Base-by-base conservation (phyloP, 345 rosid species). In the Eucalyptus cloeziana region DNA sequence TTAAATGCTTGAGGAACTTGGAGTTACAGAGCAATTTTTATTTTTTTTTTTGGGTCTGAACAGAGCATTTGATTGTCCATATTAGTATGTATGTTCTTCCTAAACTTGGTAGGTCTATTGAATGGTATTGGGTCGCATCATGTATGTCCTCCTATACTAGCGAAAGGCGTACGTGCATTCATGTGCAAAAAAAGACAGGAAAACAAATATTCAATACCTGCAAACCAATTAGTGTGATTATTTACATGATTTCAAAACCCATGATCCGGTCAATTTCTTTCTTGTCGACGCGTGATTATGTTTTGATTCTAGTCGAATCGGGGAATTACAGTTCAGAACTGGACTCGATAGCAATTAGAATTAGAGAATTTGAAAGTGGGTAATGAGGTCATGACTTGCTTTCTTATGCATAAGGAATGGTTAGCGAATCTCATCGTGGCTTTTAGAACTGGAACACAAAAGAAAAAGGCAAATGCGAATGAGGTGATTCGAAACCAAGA, bases 1-100 rank as follows among this genome's bases (percentile, higher is more conserved):
- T 92, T 95, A 54, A 92, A 93, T 60, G 95, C 88, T 22, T 94
- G 89, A 88, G 60, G 60, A 50, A 58, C 85, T 24, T 9, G 49
- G 31, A 76, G 45, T 76, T 76, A 37, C 27, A 76, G 83, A 76
- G 83, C 12, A 76, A 21, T 52, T 7, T 19, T 52, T 52, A 7
- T 5, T 14, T 44, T 19, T 7, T 52, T 52, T 19, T 3, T 52
- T 1, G 10, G 25, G 58, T 21, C 58, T 52, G 58, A 52, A 37
- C 47, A 37, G 83, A 76, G 83, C 22, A 76, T 76, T 0, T 37
- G 27, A 76, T 76, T 76, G 83, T 19, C 47, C 45, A 37, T 37
- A 76, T 21, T 11, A 37, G 83, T 76, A 37, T 76, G 27, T 76
- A 76, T 5, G 81, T 22, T 6, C 15, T 76, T 40, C 45, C 83